phyloP scores from a whole-genome alignment of 345 rosid genomes.

The Gossypium herbaceum region DNA sequence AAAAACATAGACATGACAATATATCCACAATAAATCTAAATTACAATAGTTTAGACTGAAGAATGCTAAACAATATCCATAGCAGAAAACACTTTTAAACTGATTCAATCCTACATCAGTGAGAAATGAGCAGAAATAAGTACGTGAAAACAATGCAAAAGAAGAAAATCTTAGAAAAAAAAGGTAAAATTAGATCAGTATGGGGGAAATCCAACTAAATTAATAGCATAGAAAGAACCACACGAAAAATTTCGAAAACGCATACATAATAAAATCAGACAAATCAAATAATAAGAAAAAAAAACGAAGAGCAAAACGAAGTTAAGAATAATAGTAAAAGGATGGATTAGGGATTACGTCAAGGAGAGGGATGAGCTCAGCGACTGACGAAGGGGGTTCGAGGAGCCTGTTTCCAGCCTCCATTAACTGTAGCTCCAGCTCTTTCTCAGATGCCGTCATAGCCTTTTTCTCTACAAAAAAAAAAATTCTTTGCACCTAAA shows the following conservation, averaged over 20 bases:
- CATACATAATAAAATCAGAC: conserved; percentile 3
- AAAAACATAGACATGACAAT: background rate
- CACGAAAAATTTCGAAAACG: background rate
- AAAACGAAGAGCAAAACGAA: background rate
- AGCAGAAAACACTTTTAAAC: background rate
- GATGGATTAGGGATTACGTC: conserved; percentile 45
- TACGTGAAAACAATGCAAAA: background rate
- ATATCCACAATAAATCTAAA: background rate
- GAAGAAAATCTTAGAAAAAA: background rate
- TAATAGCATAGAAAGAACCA: background rate
- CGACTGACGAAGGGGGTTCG: conserved; percentile 59
- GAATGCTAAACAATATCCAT: background rate
- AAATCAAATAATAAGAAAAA: background rate
- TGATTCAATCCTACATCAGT: background rate
- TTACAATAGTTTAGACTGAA: background rate
- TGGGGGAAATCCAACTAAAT: background rate
- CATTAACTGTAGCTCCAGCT: conserved; percentile 58
- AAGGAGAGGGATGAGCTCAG: conserved; percentile 74
- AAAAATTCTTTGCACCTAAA: background rate
- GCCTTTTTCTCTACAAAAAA: background rate
- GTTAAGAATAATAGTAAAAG: background rate
- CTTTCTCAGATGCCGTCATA: conserved; percentile 60
- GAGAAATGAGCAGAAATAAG: background rate
- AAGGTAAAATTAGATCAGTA: background rate
- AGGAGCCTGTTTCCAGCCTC: conserved; percentile 68